These are phyloP conservation scores for Novymonas esmeraldas DNA, from an alignment of 208 protist genomes.

Conservation along the genomic window DNA sequence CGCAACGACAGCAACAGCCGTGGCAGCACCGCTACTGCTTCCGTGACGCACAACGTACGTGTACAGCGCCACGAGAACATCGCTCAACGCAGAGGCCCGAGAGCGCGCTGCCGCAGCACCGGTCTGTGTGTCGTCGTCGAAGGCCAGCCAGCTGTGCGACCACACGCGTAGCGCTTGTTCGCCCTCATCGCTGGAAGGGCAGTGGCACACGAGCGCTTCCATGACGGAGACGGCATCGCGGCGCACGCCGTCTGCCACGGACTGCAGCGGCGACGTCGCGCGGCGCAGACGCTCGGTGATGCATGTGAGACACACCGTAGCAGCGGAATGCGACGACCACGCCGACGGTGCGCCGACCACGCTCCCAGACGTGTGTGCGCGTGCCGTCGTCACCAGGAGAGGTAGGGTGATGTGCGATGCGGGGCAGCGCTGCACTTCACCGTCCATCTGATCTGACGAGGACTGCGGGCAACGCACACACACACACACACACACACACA, in stretches of 20 bases:
- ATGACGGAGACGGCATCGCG: conserved; percentile 10
- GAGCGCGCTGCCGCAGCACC: background rate
- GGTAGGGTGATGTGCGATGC: too few species aligned
- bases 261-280: background rate
- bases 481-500: background rate
- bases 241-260: background rate
- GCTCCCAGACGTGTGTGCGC: too few species aligned
- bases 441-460: too few species aligned
- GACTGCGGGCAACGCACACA: background rate
- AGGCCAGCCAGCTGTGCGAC: background rate
- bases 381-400: too few species aligned
- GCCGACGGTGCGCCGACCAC: too few species aligned
- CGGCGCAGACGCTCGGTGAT: conserved; percentile 2
- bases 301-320: conserved; percentile 12
- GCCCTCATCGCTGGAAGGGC: conserved; percentile 1
- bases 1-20: background rate
- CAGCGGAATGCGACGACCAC: background rate
- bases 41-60: conserved; percentile 6
- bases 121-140: background rate
- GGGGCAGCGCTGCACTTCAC: too few species aligned
- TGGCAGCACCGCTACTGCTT: background rate
- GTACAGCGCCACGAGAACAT: conserved; percentile 17
- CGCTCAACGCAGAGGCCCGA: conserved; percentile 6
- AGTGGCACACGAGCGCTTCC: conserved; percentile 5
- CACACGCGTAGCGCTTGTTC: conserved; percentile 3